phyloP scores from a whole-genome alignment of 2,329 filamentous ascomycete species.

The Fusarium pininemorale region DNA sequence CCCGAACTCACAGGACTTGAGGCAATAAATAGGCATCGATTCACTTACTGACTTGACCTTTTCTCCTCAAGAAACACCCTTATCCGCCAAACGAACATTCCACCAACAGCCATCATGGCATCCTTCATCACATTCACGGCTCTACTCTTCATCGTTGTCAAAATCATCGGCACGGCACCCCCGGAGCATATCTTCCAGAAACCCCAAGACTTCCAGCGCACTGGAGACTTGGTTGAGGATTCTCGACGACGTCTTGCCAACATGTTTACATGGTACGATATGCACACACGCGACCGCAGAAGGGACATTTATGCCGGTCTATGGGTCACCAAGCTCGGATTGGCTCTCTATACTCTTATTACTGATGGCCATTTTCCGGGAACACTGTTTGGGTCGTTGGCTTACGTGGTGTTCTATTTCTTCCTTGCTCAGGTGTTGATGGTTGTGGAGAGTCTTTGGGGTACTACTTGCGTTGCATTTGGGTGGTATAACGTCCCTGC shows the following conservation, averaged over 20 bases:
- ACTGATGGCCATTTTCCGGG: not conserved
- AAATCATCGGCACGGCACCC: not conserved
- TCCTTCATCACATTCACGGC: not conserved
- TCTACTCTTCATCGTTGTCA: not conserved
- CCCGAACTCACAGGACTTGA: no score
- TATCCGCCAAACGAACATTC: no score
- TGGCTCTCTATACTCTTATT: not conserved
- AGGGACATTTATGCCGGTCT: not conserved
- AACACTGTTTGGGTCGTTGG: not conserved
- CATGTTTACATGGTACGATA: not conserved
- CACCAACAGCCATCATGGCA: not conserved
- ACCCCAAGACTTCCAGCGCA: not conserved
- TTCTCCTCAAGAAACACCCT: not conserved
- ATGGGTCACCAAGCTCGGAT: not conserved
- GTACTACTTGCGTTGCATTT: not conserved
- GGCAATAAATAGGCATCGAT: not conserved
- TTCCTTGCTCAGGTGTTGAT: not conserved
- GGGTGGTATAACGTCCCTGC: not conserved
- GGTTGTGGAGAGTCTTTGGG: not conserved
- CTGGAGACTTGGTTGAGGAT: not conserved
- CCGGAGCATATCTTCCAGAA: not conserved
- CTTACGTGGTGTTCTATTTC: not conserved
- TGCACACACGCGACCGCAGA: not conserved
- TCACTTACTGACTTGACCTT: not conserved
- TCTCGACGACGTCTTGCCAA: not conserved